Conservation (phyloP, 2,329 filamentous ascomycete species). For the Fusarium begoniae region DNA sequence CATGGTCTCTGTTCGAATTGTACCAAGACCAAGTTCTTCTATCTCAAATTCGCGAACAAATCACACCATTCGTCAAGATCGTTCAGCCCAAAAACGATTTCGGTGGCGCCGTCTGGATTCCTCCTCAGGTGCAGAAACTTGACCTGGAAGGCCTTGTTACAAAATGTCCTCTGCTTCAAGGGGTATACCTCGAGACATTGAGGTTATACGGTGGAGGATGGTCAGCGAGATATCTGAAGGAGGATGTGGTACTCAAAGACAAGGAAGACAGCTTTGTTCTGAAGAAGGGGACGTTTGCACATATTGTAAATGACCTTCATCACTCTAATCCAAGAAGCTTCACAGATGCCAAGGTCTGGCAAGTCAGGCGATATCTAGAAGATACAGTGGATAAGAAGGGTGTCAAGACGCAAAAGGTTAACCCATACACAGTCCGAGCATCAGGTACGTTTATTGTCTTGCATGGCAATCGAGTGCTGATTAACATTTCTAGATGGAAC, state of each 20-base stretch:
- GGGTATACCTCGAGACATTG: constrained; percentile 53
- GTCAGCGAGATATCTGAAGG: constrained; percentile 44
- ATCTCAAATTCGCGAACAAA: constrained; percentile 50
- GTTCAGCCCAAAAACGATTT: constrained; percentile 50
- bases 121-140: constrained; percentile 46
- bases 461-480: neutral
- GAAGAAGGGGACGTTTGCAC: constrained; percentile 48
- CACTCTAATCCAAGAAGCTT: constrained; percentile 48
- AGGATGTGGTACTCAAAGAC: constrained; percentile 47
- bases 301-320: constrained; percentile 47
- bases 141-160: constrained; percentile 49
- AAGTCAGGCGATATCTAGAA: constrained; percentile 46
- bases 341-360: constrained; percentile 49
- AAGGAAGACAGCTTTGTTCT: constrained; percentile 43
- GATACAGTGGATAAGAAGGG: constrained; percentile 40
- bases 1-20: constrained; percentile 55
- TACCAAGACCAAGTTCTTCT: constrained; percentile 51
- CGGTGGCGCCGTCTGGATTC: constrained; percentile 48
- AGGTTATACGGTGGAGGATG: constrained; percentile 50
- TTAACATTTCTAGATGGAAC: constrained; percentile 43
- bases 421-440: constrained; percentile 44
- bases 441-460: constrained; percentile 44
- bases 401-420: constrained; percentile 25
- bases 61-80: constrained; percentile 46
- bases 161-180: constrained; percentile 51